Evolutionary conservation across 345 rosid species (phyloP), one percentile per base, ranked within the genome.

Genomic region (Acer saccharum): DNA sequence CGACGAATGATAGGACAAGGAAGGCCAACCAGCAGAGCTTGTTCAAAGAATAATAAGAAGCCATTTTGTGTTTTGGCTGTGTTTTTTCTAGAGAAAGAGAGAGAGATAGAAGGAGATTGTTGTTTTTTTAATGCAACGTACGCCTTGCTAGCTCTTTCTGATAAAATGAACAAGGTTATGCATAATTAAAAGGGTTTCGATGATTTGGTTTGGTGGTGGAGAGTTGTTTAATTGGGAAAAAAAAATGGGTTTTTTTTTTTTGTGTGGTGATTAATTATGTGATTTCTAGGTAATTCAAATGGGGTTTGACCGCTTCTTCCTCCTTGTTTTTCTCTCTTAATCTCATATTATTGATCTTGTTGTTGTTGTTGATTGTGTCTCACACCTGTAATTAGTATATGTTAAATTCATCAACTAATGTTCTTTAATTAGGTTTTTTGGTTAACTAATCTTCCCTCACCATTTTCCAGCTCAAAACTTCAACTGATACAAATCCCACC

Each of bases 251-350:
- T 32, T 32, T 32, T 32, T 32, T 29, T 29, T 29, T 29, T 60
- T 79, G n/a, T 78, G 82, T 78, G 89, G 86, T 66, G 65, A 74
- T 80, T 82, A 83, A 52, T 78, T 74, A 23, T 66, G 72, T 32
- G 48, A 63, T 68, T 68, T 5, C 13, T 54, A 18, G 60, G n/a
- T 57, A 5, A 57, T n/a, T 50, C n/a, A 60, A 8, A 4, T 5
- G n/a, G 72, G 82, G 23, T 10, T n/a, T 72, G 80, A 2, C 80
- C 78, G 80, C 1, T 66, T 69, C 72, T 32, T 64, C 46, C 50
- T 80, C 78, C 69, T 65, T 64, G 41, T 68, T 67, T 72, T 68
- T 8, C 58, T 60, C 14, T 25, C 12, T 43, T 66, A 14, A 17
- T 20, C 55, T 52, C 21, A 3, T 54, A 2, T 32, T 35, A 4